Evolutionary conservation across 208 protist species (phyloP), one percentile per base, ranked within the genome.

Genomic region (Lotmaria passim): DNA sequence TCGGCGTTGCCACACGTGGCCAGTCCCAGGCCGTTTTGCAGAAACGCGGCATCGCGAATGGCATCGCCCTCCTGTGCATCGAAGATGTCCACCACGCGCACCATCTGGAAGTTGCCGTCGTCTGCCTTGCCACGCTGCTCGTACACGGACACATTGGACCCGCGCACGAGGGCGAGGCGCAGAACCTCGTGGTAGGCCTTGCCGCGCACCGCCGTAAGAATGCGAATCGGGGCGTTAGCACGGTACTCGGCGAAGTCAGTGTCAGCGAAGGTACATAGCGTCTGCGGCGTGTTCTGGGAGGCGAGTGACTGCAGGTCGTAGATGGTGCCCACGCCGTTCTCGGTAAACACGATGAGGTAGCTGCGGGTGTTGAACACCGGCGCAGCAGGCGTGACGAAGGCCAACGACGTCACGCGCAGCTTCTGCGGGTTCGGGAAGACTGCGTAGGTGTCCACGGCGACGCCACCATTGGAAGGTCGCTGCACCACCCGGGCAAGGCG

Each of bases 281-380:
- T 71, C 52, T 83, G 65, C 26, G 76, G 69, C 44, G 38, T 67
- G 71, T 82, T 84, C 63, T 70, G 66, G 2, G 46, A 62, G 6
- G 38, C 34, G 14, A 83, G 33, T 17, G 65, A 74, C 17, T 67
- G 59, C 62, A 89, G 44, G 48, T 88, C 77, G 73, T 90, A 90
- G 24, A 94, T 73, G 24, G 34, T 75, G 17, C 85, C 68, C 15
- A 62, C 28, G 47, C 89, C 89, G 62, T 83, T 82, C 62, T 94
- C 89, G 15, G 73, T 63, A 44, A 94, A 82, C 41, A 82, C 69
- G 34, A 94, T 78, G 26, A 87, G 52, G 74, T 90, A 86, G 62
- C 75, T 73, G 43, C 79, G 76, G 15, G 85, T 94, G 77, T 89
- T 90, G 72, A 90, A 90, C n/a, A 72, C 63, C 0, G 89, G 89